Percentiles rank a stretch among this genome's conserved stretches.
phyloP scores from a whole-genome alignment of 73 alveolate species.

The Blepharisma stoltei region DNA sequence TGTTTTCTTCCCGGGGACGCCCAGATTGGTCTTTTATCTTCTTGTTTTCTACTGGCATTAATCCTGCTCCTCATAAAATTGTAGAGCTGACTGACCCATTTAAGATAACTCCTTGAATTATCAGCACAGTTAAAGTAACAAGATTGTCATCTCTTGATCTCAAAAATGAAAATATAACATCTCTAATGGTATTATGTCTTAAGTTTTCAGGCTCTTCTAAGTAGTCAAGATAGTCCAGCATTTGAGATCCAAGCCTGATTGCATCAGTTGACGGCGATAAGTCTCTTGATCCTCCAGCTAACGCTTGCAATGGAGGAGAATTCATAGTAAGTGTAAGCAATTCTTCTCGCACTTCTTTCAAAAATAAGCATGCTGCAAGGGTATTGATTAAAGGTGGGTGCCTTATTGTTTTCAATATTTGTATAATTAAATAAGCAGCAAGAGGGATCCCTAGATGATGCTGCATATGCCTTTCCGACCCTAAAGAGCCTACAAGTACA shows the following conservation, averaged over 20 bases:
- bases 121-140: neutral
- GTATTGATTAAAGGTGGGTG: neutral
- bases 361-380: neutral
- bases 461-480: neutral
- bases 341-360: neutral
- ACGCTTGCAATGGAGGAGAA: neutral
- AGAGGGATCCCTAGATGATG: slow-evolving; percentile 9
- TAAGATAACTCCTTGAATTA: neutral
- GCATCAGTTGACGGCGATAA: slow-evolving; percentile 8
- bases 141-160: slow-evolving; percentile 20
- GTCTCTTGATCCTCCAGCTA: no score
- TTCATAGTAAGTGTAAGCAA: neutral
- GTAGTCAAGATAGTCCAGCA: neutral
- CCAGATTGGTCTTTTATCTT: no score
- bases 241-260: neutral
- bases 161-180: neutral
- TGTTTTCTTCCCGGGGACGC: no score
- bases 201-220: neutral
- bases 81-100: neutral
- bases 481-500: neutral
- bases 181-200: neutral
- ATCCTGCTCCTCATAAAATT: neutral
- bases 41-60: neutral
- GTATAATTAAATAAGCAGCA: neutral
- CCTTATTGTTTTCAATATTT: neutral